phyloP scores from a whole-genome alignment of 176 grass and related monocot genomes.

The Phoenix dactylifera region DNA sequence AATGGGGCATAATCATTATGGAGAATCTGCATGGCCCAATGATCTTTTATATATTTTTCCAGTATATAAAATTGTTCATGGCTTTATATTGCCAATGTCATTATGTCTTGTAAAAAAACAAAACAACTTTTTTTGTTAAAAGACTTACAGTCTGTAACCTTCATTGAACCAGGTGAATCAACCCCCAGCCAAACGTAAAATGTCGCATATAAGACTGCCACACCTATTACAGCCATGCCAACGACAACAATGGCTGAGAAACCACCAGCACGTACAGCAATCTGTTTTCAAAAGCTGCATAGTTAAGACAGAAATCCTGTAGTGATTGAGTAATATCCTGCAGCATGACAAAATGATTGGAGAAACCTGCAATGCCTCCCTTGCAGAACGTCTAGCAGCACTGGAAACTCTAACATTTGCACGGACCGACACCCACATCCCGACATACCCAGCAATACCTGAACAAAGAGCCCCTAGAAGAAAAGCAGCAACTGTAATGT shows the following conservation, averaged over 20 bases:
- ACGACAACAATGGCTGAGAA: conserved; percentile 95
- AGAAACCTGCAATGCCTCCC: conserved; percentile 97
- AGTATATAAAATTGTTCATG: no score
- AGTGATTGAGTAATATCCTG: conserved; percentile 6
- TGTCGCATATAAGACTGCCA: conserved; percentile 82
- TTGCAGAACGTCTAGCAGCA: conserved; percentile 94
- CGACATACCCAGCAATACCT: conserved; percentile 92
- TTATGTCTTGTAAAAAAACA: neutral
- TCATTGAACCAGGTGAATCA: conserved; percentile 92
- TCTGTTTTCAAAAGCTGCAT: conserved; percentile 46
- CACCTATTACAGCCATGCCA: conserved; percentile 99
- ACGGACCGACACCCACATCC: conserved; percentile 99
- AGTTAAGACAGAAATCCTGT: conserved; percentile 11
- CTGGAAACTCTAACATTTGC: conserved; percentile 99
- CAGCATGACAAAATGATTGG: conserved; percentile 14
- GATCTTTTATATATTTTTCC: no score
- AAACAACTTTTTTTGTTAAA: conserved; percentile 11
- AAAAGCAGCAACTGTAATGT: conserved; percentile 90
- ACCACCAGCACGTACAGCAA: conserved; percentile 98
- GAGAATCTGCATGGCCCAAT: no score
- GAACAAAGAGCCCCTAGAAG: conserved; percentile 96
- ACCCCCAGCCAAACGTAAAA: conserved; percentile 93
- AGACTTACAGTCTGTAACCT: conserved; percentile 90
- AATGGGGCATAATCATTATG: no score
- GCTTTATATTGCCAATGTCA: conserved; percentile 13